Evolutionary conservation across 73 alveolate genomes (phyloP), one percentile per base, ranked within the genome.

Genomic region (Stentor coeruleus): DNA sequence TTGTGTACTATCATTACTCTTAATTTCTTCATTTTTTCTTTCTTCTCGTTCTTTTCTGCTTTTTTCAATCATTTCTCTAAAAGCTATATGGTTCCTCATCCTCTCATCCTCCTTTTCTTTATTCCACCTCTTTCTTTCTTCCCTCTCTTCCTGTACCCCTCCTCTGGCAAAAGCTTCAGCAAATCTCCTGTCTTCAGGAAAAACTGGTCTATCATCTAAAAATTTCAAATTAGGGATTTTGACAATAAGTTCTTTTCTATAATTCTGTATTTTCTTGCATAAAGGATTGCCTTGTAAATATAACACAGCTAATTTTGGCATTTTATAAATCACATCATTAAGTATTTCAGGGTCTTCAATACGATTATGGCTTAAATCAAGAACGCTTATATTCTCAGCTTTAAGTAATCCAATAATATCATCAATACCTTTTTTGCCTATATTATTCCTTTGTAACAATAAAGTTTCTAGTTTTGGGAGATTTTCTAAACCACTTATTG

Each of bases 301-400:
- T 37, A 97, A 82, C 11, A 97, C 99, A 81, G 97, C 91, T 72
- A 97, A 87, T 77, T 91, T 87, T 2, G 97, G 97, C 87, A 97
- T 87, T 85, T 96, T 96, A 36, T 89, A 89, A 36, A 96, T 90
- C 41, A 97, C 91, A 86, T 96, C 95, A 3, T 83, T 82, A 37
- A 91, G 86, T 20, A 66, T 33, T 66, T 82, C 95, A 31, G 94
- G 91, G 72, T 96, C 99, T 36, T 89, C 94, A 36, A 97, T 94
- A 74, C 83, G 77, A 87, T 97, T 97, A 85, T 96, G 99, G 76
- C 96, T 88, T 80, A 97, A 74, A 87, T 97, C 99, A n/a, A 97
- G 86, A 3, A 95, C 98, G 31, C 95, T 82, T 74, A 58, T 82
- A 3, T 81, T n/a, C 20, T 90, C 90, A 3, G 76, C 58, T 3